A percentile compares a stretch with the other conserved stretches of the same genome.
Conservation (phyloP, 2,329 filamentous ascomycete genomes). For the Teratosphaeria viscida region DNA sequence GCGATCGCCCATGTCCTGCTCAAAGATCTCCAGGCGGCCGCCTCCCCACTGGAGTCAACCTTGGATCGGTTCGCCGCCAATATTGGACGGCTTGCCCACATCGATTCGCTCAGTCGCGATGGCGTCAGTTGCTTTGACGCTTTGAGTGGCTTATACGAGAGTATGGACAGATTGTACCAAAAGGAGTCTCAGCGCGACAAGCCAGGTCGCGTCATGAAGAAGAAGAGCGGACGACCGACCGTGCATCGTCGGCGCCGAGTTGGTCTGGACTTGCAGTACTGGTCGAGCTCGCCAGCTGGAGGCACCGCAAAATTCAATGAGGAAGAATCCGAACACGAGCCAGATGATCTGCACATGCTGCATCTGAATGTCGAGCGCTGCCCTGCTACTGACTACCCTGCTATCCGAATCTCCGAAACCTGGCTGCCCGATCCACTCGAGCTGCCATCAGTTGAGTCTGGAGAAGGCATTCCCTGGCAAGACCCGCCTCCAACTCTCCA, state of each 20-base stretch:
- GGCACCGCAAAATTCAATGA: neutral
- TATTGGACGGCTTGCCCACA: conserved; percentile 54
- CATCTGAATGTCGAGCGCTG: conserved; percentile 52
- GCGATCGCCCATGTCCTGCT: conserved; percentile 57
- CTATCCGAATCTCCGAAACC: conserved; percentile 52
- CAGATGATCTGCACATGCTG: conserved; percentile 38
- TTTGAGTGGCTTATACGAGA: conserved; percentile 60
- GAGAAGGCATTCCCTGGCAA: conserved; percentile 46
- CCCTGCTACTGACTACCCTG: conserved; percentile 37
- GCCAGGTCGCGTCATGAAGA: conserved; percentile 52
- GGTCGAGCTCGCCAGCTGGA: conserved; percentile 31
- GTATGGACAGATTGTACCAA: conserved; percentile 57
- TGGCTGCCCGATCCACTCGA: conserved; percentile 65
- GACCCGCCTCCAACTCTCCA: conserved; percentile 58
- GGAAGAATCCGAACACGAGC: neutral
- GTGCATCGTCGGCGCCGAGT: conserved; percentile 60
- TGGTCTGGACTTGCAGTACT: conserved; percentile 67
- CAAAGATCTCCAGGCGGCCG: conserved; percentile 50
- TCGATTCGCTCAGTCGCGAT: conserved; percentile 62
- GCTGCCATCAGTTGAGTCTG: conserved; percentile 48
- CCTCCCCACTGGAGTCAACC: conserved; percentile 50
- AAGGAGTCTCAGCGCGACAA: conserved; percentile 52
- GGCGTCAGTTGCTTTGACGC: conserved; percentile 69
- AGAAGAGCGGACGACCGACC: conserved; percentile 56
- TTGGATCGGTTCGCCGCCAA: conserved; percentile 62